Evolutionary conservation across 106 monocot genomes (phyloP).

Genomic region (Dendrobium catenatum): DNA sequence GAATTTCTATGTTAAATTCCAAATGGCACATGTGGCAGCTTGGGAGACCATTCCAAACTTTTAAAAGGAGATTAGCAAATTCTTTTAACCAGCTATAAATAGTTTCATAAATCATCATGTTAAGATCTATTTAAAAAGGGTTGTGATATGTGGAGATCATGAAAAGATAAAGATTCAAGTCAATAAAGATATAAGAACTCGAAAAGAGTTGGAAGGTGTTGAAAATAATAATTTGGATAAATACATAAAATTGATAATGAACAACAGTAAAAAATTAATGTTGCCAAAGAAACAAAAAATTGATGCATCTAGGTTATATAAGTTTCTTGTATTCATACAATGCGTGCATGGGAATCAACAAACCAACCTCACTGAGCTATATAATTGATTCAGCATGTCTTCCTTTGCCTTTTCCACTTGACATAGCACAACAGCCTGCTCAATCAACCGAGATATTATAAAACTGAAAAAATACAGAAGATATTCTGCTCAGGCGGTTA

Average conservation of each 20-base stretch:
- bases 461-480: neutral
- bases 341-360: neutral
- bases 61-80: neutral
- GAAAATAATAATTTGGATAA: neutral
- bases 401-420: slow-evolving; percentile 99
- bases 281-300: neutral
- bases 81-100: neutral
- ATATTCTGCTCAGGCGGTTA: neutral
- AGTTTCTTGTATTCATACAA: neutral
- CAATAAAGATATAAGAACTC: neutral
- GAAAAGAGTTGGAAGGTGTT: neutral
- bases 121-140: neutral
- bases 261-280: neutral
- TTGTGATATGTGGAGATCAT: neutral
- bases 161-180: neutral
- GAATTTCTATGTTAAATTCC: neutral
- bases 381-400: slow-evolving; percentile 97
- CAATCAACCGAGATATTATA: slow-evolving; percentile 14
- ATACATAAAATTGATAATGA: neutral
- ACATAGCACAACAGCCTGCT: slow-evolving; percentile 86
- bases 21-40: neutral
- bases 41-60: neutral
- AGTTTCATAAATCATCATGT: neutral
- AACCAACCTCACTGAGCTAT: slow-evolving; percentile 75
- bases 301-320: neutral